Conservation (phyloP, 768 basidiomycete species). For the Leccinellum rugosiceps region DNA sequence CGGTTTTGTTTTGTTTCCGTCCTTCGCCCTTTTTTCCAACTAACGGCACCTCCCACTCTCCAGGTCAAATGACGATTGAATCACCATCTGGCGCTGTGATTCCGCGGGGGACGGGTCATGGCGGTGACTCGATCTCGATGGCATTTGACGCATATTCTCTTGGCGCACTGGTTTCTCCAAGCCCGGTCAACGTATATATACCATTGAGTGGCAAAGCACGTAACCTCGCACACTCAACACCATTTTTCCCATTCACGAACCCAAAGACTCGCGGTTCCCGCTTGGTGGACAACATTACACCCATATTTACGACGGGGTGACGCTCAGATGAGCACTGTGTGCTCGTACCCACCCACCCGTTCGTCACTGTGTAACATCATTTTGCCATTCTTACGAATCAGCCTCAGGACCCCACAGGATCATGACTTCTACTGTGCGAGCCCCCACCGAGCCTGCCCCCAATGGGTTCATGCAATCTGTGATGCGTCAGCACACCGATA, state of each 20-base stretch:
- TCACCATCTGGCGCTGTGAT: background rate
- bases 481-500: constrained; percentile 4
- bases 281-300: background rate
- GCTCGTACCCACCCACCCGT: constrained; percentile 9
- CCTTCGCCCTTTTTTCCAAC: background rate
- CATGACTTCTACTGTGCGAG: constrained; percentile 9
- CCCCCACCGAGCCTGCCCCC: constrained; percentile 17
- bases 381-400: background rate
- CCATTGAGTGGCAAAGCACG: background rate
- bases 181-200: background rate
- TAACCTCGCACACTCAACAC: background rate
- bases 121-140: background rate
- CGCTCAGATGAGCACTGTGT: constrained; percentile 11
- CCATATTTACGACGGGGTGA: background rate
- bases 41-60: background rate
- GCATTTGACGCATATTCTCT: constrained; percentile 3
- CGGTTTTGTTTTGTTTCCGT: constrained; percentile 3
- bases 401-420: constrained; percentile 12
- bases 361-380: background rate
- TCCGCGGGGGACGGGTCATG: background rate
- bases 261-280: constrained; percentile 1
- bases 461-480: constrained; percentile 24
- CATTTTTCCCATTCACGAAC: constrained; percentile 1
- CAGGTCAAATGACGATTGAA: background rate
- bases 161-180: constrained; percentile 13